phyloP scores from a whole-genome alignment of 208 protist genomes.

The Crithidia thermophila region DNA sequence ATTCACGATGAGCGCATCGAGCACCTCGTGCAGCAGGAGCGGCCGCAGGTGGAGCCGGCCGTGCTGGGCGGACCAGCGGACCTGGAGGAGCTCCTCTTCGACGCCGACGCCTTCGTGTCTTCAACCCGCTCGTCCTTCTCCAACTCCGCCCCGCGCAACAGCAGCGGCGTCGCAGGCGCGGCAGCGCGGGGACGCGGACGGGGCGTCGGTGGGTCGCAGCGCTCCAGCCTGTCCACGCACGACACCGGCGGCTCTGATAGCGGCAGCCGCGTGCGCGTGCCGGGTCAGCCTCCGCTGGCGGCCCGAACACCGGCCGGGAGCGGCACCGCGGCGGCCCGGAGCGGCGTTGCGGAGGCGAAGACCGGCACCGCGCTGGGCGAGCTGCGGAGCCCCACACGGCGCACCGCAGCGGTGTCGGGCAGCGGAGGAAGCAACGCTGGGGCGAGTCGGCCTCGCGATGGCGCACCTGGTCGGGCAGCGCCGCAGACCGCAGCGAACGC shows the following conservation, averaged over 20 bases:
- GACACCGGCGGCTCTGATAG: background rate
- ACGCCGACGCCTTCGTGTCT: constrained; percentile 53
- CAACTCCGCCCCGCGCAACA: constrained; percentile 13
- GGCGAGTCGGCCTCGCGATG: background rate
- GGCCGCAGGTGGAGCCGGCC: constrained; percentile 37
- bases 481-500: background rate
- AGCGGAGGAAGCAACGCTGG: background rate
- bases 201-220: background rate
- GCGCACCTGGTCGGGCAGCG: background rate
- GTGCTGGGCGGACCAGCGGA: constrained; percentile 40
- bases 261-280: background rate
- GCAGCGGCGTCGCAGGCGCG: background rate
- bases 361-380: background rate
- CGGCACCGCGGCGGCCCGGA: background rate
- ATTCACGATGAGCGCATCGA: constrained; percentile 51
- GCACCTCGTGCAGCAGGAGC: constrained; percentile 63
- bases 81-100: constrained; percentile 59
- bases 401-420: background rate
- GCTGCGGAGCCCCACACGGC: constrained; percentile 2
- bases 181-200: background rate
- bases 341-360: background rate
- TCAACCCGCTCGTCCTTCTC: constrained; percentile 44
- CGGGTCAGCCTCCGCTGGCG: constrained; percentile 1
- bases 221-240: background rate
- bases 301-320: background rate